Evolutionary conservation across 768 basidiomycete genomes (phyloP), one percentile per base, ranked within the genome.

Genomic region (Tricholoma terreum): DNA sequence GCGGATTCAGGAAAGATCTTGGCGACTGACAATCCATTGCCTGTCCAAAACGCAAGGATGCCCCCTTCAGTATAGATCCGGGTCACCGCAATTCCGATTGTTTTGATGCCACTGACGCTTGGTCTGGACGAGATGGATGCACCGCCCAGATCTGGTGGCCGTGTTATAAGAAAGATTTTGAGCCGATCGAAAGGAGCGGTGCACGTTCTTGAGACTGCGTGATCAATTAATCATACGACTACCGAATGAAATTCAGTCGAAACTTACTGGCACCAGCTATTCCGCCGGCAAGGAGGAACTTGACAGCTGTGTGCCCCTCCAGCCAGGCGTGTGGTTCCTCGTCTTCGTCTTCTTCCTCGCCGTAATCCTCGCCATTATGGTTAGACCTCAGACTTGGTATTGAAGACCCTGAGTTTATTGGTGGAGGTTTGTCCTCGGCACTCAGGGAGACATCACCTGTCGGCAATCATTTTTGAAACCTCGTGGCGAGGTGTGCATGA

Each of bases 1-100:
- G 97, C 97, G 48, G 94, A 98, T 77, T 98, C 96, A 4, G 95
- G 95, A 61, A 98, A 90, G 61, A 98, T 97, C 78, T 98, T 98
- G 52, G 85, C 82, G 24, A 98, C 90, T 49, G 95, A 98, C 54
- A 99, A 78, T 34, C 87, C 89, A 67, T 94, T 97, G 6, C 97
- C 97, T n/a, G 94, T 94, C 96, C 97, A 99, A 71, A 98, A 99
- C 3, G 88, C 91, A 51, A 87, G 78, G 14, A 97, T 73, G 6
- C 94, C 94, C 31, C 93, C 93, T 71, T 98, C 94, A 1, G 83
- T 73, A 68, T 97, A 97, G 65, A 99, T 92, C 50, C 88, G 84
- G 31, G 77, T 75, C 30, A 94, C 77, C 3, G 94, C 97, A 40
- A 79, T 78, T 31, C 75, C 76, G 19, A 99, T 85, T 27, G 88